Percentiles rank a stretch among this genome's conserved stretches.
phyloP scores from a whole-genome alignment of 768 basidiomycete species.

The Chiua virens region DNA sequence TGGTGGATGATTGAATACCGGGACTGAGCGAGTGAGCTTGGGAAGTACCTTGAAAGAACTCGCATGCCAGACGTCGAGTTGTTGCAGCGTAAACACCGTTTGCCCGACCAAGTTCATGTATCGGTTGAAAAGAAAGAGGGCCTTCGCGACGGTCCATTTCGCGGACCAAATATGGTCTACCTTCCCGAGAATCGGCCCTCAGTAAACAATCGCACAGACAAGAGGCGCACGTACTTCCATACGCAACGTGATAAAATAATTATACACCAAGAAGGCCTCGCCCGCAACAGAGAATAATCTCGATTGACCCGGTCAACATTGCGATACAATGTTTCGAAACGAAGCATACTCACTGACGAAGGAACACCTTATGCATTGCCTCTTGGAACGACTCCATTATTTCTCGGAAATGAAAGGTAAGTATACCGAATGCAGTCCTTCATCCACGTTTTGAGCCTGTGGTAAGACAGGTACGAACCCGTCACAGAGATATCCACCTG shows the following conservation, averaged over 20 bases:
- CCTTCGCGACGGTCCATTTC: conserved; percentile 6
- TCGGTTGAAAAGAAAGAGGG: conserved; percentile 16
- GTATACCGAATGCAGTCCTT: no score
- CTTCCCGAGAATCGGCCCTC: background rate
- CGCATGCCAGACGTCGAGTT: conserved; percentile 8
- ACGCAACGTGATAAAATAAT: conserved; percentile 13
- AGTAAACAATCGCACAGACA: background rate
- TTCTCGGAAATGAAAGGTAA: no score
- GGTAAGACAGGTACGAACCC: no score
- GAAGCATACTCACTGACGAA: background rate
- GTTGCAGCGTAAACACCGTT: conserved; percentile 6
- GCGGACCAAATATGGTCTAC: conserved; percentile 3
- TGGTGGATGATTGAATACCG: background rate
- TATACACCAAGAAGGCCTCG: background rate
- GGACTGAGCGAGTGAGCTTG: background rate
- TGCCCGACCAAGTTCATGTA: conserved; percentile 15
- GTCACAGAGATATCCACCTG: no score
- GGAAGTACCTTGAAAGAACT: conserved; percentile 3
- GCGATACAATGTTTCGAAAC: background rate
- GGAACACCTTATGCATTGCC: background rate
- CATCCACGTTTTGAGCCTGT: no score
- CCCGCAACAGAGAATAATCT: background rate
- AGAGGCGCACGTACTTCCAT: conserved; percentile 10
- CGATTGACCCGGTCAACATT: background rate
- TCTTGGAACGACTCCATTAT: background rate